Conservation (phyloP, 352 stramenopile species). For the Plasmopara viticola region DNA sequence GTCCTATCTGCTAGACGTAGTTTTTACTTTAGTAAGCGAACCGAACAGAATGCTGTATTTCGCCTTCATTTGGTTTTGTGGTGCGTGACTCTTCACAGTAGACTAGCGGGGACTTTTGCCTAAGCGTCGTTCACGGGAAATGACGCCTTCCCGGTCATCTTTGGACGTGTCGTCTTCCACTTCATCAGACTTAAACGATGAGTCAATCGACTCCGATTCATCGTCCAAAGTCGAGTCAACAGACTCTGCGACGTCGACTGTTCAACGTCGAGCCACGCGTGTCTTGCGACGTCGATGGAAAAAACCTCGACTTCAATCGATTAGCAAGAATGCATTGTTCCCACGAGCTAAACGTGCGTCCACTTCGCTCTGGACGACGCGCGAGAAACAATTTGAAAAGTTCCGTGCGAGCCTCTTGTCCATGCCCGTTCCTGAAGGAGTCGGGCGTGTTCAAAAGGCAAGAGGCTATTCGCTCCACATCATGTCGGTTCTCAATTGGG, state of each 20-base stretch:
- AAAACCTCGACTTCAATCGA: slow-evolving; percentile 4
- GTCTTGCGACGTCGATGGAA: slow-evolving; percentile 16
- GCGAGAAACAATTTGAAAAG: slow-evolving; percentile 74
- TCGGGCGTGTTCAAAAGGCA: slow-evolving; percentile 46
- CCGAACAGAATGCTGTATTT: slow-evolving; percentile 25
- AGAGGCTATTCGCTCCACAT: slow-evolving; percentile 60
- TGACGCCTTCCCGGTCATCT: slow-evolving; percentile 7
- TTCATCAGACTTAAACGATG: slow-evolving; percentile 9
- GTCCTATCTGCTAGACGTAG: slow-evolving; percentile 14
- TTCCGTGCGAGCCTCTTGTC: slow-evolving; percentile 59
- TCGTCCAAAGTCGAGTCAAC: slow-evolving; percentile 14
- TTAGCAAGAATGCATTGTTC: slow-evolving; percentile 10
- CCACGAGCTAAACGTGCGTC: slow-evolving; percentile 16
- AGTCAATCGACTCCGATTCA: slow-evolving; percentile 11
- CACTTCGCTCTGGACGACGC: slow-evolving; percentile 40
- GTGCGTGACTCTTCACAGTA: slow-evolving; percentile 15
- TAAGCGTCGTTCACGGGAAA: not conserved
- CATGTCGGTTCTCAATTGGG: slow-evolving; percentile 61
- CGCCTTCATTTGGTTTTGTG: slow-evolving; percentile 7
- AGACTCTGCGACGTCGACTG: slow-evolving; percentile 10
- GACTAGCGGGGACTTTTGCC: not conserved
- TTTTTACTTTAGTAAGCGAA: slow-evolving; percentile 26
- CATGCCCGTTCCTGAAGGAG: slow-evolving; percentile 52
- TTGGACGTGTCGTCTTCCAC: slow-evolving; percentile 14
- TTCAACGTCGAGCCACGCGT: slow-evolving; percentile 13